Conservation (phyloP, 2,329 filamentous ascomycete genomes). For the Aspergillus felis region DNA sequence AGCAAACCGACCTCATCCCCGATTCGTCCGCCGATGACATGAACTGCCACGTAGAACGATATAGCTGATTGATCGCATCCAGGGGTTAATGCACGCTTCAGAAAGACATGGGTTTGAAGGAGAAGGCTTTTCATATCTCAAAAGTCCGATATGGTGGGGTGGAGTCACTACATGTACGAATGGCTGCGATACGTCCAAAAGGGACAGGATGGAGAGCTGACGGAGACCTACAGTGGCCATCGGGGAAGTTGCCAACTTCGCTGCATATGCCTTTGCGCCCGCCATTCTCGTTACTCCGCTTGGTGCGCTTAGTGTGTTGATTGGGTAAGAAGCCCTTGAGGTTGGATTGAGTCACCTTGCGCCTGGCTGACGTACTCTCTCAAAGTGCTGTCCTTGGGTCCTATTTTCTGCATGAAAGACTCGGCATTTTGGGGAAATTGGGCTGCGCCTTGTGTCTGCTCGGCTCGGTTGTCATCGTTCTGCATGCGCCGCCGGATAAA, state of each 20-base stretch:
- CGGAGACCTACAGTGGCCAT: slow-evolving; percentile 64
- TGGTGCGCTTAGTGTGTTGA: slow-evolving; percentile 88
- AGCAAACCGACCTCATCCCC: slow-evolving; percentile 1
- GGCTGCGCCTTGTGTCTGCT: slow-evolving; percentile 96
- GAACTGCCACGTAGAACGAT: slow-evolving; percentile 2
- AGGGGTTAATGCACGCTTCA: slow-evolving; percentile 87
- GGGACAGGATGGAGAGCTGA: slow-evolving; percentile 13
- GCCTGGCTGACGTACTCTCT: slow-evolving; percentile 15
- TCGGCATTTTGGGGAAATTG: slow-evolving; percentile 87
- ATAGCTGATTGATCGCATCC: slow-evolving; percentile 18
- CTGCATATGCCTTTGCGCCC: slow-evolving; percentile 94
- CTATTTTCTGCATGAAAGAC: slow-evolving; percentile 85
- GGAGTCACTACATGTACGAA: slow-evolving; percentile 80
- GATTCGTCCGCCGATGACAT: slow-evolving; percentile 2
- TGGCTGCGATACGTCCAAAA: not conserved
- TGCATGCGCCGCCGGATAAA: slow-evolving; percentile 92
- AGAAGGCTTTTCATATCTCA: slow-evolving; percentile 90
- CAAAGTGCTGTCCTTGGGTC: slow-evolving; percentile 79
- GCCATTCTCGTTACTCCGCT: slow-evolving; percentile 97
- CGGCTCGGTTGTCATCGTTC: slow-evolving; percentile 92
- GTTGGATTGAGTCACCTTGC: slow-evolving; percentile 1
- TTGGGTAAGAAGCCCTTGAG: slow-evolving; percentile 53
- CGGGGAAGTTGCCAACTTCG: slow-evolving; percentile 95
- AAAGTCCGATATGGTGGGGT: slow-evolving; percentile 95
- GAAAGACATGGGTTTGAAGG: slow-evolving; percentile 94